These are phyloP conservation scores for Helicostylum pulchrum DNA, from an alignment of 192 early-diverging fungal genomes.

Conservation along the genomic window DNA sequence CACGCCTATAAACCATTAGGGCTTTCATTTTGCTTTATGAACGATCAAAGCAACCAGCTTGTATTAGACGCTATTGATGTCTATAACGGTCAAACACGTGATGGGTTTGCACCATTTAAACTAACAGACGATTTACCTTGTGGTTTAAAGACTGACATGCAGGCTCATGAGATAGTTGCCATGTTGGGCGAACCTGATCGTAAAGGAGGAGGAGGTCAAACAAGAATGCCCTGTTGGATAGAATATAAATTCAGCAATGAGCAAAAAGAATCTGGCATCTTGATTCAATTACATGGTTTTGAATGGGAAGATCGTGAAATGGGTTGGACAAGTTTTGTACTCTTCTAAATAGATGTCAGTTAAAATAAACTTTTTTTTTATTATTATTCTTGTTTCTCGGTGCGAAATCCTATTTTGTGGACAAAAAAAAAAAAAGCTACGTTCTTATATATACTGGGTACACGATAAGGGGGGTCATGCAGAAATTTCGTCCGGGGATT, in stretches of 20 bases:
- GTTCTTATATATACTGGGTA: no score
- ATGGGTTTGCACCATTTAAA: conserved; percentile 35
- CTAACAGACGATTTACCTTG: conserved; percentile 19
- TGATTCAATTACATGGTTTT: conserved; percentile 43
- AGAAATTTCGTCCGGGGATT: no score
- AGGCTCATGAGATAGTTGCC: conserved; percentile 41
- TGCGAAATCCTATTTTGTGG: no score
- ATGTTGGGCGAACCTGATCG: conserved; percentile 44
- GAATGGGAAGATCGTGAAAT: conserved; percentile 51
- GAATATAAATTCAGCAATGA: conserved; percentile 34
- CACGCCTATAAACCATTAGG: conserved; percentile 38
- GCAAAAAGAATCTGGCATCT: conserved; percentile 23
- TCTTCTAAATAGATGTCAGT: conserved; percentile 9
- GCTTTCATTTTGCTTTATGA: conserved; percentile 43
- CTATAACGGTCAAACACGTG: conserved; percentile 34
- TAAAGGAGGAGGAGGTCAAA: conserved; percentile 42
- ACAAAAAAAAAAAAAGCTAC: no score
- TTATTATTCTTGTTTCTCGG: no score
- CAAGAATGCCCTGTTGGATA: conserved; percentile 45
- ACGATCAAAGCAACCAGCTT: conserved; percentile 8
- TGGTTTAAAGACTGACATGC: conserved; percentile 16
- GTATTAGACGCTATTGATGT: conserved; percentile 43
- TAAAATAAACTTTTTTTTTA: not conserved
- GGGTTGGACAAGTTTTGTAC: conserved; percentile 32
- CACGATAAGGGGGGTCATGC: no score